Base-by-base conservation (phyloP, 75 land plant genomes). In the Picea glauca region DNA sequence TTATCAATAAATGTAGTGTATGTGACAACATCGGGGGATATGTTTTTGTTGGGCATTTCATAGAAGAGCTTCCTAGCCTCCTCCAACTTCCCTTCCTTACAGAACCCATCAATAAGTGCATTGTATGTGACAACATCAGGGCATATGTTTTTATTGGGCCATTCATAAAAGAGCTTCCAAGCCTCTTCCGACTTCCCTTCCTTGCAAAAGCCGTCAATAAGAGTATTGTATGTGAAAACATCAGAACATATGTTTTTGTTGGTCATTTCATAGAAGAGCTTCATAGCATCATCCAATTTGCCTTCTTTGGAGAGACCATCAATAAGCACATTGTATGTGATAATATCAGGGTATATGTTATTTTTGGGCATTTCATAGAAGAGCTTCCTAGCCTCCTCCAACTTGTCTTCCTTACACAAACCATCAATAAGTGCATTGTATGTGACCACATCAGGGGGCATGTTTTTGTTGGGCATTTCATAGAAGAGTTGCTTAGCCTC, bases 351-450 rank as follows among this genome's bases (percentile, higher is more conserved):
- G 32, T 12, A 20, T 20, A 58, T 13, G 26, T 78, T 78, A 68
- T 72, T 63, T 30, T 62, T 54, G 5, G 59, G 65, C 86, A 84
- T 84, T 74, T 81, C 78, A 58, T 72, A 58, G 17, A 76, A 68
- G 21, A 84, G 75, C 62, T 77, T 78, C 30, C 31, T 32, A 30
- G 86, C 86, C 67, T 81, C 66, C 50, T 58, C 66, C 14, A 74
- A 72, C 15, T 73, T 77, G 40, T 83, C 83, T 50, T 79, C 79
- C 62, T 76, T 40, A 14, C 76, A 60, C 59, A 80, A 84, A 9
- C 82, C 83, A 62, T 77, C 62, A 0, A 84, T 76, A n/a, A 84
- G 83, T 31, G 80, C 50, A 72, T 81, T 84, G 60, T 59, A 84
- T 4, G 81, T 81, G 17, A 84, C 62, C 13, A 76, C 32, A 43